These are phyloP conservation scores for Orbilia quercus DNA, from an alignment of 2,329 filamentous ascomycete genomes.

Conservation along the genomic window DNA sequence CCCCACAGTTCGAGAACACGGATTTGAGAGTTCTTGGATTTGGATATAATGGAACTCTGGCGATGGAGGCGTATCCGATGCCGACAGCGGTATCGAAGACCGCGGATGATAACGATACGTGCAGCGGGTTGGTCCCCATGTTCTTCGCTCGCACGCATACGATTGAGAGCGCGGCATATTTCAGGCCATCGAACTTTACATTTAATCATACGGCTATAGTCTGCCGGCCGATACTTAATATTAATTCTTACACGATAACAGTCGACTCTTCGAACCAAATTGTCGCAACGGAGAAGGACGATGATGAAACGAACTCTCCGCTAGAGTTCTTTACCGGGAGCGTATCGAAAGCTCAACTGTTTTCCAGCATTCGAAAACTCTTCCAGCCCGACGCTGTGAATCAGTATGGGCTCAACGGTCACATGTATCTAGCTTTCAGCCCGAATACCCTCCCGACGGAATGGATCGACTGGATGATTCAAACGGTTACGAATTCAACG, in stretches of 20 bases:
- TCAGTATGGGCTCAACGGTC: conserved; percentile 61
- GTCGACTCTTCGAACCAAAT: conserved; percentile 29
- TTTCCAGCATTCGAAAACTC: conserved; percentile 27
- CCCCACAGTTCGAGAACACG: neutral
- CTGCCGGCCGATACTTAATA: conserved; percentile 29
- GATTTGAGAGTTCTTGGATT: neutral
- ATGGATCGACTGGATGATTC: conserved; percentile 65
- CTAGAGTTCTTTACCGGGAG: conserved; percentile 17
- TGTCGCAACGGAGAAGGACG: conserved; percentile 10
- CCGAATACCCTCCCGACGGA: conserved; percentile 64
- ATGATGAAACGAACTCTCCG: neutral
- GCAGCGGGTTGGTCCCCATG: conserved; percentile 17
- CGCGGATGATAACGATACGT: conserved; percentile 19
- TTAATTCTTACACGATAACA: conserved; percentile 12
- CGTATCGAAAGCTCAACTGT: conserved; percentile 25
- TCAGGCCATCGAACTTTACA: neutral
- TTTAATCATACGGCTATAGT: conserved; percentile 15
- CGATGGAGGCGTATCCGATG: conserved; percentile 38
- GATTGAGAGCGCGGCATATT: neutral
- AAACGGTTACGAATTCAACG: conserved; percentile 59
- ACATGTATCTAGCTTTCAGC: conserved; percentile 63
- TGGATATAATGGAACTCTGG: conserved; percentile 9
- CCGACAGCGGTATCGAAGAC: conserved; percentile 3
- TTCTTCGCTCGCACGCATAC: conserved; percentile 24
- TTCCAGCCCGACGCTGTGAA: conserved; percentile 41